Evolutionary conservation across 495 filamentous ascomycete species (phyloP), one percentile per base, ranked within the genome.

Genomic region (Hapsidospora chrysogenum): DNA sequence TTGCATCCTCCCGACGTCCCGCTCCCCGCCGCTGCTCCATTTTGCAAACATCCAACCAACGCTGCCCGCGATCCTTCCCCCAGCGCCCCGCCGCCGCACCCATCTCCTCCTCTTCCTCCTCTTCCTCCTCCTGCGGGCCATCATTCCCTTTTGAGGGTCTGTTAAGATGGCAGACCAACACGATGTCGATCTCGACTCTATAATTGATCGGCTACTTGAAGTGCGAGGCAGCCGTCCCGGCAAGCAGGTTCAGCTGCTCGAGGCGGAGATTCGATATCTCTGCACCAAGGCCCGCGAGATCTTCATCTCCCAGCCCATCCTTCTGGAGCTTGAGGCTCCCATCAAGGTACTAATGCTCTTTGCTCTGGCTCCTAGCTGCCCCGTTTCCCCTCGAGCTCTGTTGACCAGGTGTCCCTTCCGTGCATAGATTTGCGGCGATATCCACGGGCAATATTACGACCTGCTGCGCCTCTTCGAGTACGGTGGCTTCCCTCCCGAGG

Each of bases 211-310:
- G 62, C 72, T 97, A 56, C 65, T 97, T 47, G 89, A 97, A 64
- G 89, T 97, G 60, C 77, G 89, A 64, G 89, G 89, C 49, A 96
- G 87, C 69, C 72, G 89, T 53, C 89, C 89, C 35, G 89, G 89
- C 43, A 97, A 97, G 65, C 89, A 96, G 61, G 92, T 97, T 27
- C 89, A 97, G 60, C 74, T 97, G 41, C 64, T 94, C 42, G 89
- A 97, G 56, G 77, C 83, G 36, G 92, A 97, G 66, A 97, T 97
- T 45, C 82, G 89, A 48, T 94, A 76, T 64, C 76, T 97, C 43
- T 97, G 89, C 73, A 95, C 89, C 48, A 97, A 96, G 67, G 86
- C 89, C 26, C 80, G 89, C 40, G 89, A 97, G 62, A 97, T 97
- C 48, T 97, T 97, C 68, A 97, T 97, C 60, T 95, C 86, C 36